Base-by-base conservation (phyloP, 2,329 filamentous ascomycete species). In the Fusarium piperis region DNA sequence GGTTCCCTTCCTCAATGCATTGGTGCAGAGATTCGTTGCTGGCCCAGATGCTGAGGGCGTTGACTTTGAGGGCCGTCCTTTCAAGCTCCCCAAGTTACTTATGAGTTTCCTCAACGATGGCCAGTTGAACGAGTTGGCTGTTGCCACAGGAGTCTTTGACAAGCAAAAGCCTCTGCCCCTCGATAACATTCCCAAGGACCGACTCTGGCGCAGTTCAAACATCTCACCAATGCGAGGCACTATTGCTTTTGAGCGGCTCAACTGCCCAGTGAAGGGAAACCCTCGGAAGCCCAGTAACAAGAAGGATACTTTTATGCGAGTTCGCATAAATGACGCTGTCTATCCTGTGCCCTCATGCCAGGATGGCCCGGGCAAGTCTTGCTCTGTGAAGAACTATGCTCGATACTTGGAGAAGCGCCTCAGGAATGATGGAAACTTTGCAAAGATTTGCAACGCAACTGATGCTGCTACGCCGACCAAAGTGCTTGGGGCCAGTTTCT, bases 51-150 rank as follows among this genome's bases (percentile, higher is more conserved):
- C 84, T 3, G 83, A 80, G 1, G 89, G 88, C 38, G 84, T 78
- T 2, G 81, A 79, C 13, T 79, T 79, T 5, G 83, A 87, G 28
- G 85, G 86, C 6, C 80, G 79, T 6, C 76, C 74, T 0, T 90
- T 88, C 68, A 74, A 78, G 4, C 76, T 91, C 0, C 89, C 89
- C 7, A 86, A 85, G 41, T 81, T 93, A 20, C 83, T 92, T 12
- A 86, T 89, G 56, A 84, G 84, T 1, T 93, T 93, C 77, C 81
- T 90, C 38, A 91, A 92, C 66, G 90, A 92, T 72, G 90, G 90
- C 4, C 90, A 92, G 74, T 84, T 92, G 41, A 89, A 86, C 55
- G 86, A 92, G 78, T 81, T 92, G 8, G 85, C 88, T 1, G 85
- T 88, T 2, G 85, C 86, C 7, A 85, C 87, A 16, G 91, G 90